These are phyloP conservation scores for Xylariaceae sp. DNA, from an alignment of 2,329 filamentous ascomycete species.

Conservation along the genomic window DNA sequence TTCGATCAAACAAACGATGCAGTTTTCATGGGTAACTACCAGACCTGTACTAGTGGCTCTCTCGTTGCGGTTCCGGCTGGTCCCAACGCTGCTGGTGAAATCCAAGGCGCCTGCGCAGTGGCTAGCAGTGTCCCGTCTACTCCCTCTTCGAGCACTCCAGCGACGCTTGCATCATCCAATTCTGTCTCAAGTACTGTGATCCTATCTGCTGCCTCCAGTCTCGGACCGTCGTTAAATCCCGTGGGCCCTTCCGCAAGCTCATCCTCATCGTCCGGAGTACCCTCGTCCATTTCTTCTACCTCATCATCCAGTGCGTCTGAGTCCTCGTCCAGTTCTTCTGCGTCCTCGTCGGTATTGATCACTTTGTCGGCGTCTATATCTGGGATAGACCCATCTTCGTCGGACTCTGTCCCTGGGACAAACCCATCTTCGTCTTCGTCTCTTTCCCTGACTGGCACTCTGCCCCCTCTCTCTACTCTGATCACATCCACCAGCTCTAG, in stretches of 20 bases:
- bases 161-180: neutral
- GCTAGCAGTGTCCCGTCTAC: neutral
- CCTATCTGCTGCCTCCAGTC: neutral
- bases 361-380: neutral
- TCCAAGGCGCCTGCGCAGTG: conserved; percentile 22
- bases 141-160: neutral
- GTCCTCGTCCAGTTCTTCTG: neutral
- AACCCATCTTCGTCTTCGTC: neutral
- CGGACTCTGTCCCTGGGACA: neutral
- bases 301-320: too few species aligned
- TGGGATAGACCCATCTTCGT: neutral
- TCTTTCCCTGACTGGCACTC: conserved; percentile 5
- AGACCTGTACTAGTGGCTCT: conserved; percentile 17
- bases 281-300: neutral
- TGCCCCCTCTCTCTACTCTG: conserved; percentile 2
- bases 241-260: conserved; percentile 4
- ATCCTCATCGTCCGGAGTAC: conserved; percentile 7
- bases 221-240: conserved; percentile 4
- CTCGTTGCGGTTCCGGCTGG: conserved; percentile 28
- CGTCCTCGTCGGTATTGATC: neutral
- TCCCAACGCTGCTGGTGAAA: conserved; percentile 22
- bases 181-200: neutral
- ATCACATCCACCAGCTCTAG: neutral
- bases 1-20: conserved; percentile 31
- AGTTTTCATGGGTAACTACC: conserved; percentile 29